These are phyloP conservation scores for Malania oleifera DNA, from an alignment of 164 flowering plant genomes.

Conservation along the genomic window DNA sequence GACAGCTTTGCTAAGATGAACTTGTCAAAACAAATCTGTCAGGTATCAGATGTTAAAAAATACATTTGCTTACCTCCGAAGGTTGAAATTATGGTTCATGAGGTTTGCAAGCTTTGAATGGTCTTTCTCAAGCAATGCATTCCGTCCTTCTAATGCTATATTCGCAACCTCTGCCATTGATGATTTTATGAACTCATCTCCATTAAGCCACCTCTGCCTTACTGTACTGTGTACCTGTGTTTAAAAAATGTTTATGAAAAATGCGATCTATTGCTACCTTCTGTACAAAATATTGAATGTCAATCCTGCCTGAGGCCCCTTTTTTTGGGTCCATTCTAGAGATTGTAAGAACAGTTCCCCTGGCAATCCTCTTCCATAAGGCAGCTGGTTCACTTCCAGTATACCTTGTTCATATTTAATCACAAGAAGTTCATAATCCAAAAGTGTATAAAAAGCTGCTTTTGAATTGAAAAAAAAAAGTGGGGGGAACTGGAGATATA, in stretches of 20 bases:
- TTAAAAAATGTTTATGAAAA: background rate
- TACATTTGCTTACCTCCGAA: conserved; percentile 59
- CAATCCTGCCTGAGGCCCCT: too few relatives aligned
- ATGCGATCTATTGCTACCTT: background rate
- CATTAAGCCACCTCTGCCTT: conserved; percentile 87
- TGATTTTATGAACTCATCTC: conserved; percentile 74
- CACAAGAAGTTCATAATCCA: too few relatives aligned
- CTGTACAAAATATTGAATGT: too few relatives aligned
- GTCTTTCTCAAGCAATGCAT: conserved; percentile 56
- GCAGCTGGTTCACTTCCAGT: background rate
- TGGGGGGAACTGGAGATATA: too few relatives aligned
- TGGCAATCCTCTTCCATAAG: background rate
- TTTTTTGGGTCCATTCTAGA: too few relatives aligned
- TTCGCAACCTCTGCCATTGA: conserved; percentile 78
- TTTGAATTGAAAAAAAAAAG: too few relatives aligned
- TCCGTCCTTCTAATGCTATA: conserved; percentile 61
- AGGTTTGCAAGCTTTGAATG: conserved; percentile 57
- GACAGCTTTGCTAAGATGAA: too few relatives aligned
- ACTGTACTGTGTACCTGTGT: conserved; percentile 89
- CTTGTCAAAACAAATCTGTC: too few relatives aligned
- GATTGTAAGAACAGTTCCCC: too few relatives aligned
- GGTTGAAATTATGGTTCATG: conserved; percentile 88
- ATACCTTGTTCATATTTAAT: too few relatives aligned
- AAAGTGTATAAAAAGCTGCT: too few relatives aligned
- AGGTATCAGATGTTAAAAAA: too few relatives aligned